Evolutionary conservation across 345 rosid genomes (phyloP), one percentile per base, ranked within the genome.

Genomic region (Aquilaria malaccensis): DNA sequence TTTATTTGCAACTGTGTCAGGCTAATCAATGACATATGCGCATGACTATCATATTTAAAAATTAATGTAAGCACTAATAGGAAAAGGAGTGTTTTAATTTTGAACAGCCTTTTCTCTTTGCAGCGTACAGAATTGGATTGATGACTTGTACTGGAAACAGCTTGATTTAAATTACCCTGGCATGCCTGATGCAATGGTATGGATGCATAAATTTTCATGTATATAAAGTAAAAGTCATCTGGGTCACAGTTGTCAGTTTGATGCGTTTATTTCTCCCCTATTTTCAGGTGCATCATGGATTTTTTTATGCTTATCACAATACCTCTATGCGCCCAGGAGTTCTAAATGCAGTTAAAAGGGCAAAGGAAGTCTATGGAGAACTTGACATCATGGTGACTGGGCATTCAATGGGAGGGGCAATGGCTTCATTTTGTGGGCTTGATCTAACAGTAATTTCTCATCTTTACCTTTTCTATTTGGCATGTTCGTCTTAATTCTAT

Each of bases 391-490:
- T 89, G 71, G 91, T 87, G 76, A 89, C 95, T 7, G 98, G 97
- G 13, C 98, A 92, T 79, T 92, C 98, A n/a, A 89, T 92, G 98
- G 97, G 97, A 77, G 98, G 83, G 66, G 94, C 98, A 49, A 87
- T 93, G 84, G 98, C 96, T 64, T 74, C 98, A 51, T 89, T 92
- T 74, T 82, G 97, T 59, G 96, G 82, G 65, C 85, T 93, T 64
- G 97, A 93, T 80, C 82, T 93, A 63, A 69, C 58, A 47, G 98
- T 93, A 82, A 84, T 33, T 14, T 58, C 55, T 37, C 43, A 33
- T 30, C 43, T 58, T 49, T 13, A 37, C 43, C 7, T 37, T 37
- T 37, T 37, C 43, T 37, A 3, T 37, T 37, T 4, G 7, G 7
- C 43, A 37, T 37, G 43, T 37, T 37, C 22, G 22, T 22, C 5